phyloP scores from a whole-genome alignment of 805 yeast species.

The Debaryomyces hansenii region DNA sequence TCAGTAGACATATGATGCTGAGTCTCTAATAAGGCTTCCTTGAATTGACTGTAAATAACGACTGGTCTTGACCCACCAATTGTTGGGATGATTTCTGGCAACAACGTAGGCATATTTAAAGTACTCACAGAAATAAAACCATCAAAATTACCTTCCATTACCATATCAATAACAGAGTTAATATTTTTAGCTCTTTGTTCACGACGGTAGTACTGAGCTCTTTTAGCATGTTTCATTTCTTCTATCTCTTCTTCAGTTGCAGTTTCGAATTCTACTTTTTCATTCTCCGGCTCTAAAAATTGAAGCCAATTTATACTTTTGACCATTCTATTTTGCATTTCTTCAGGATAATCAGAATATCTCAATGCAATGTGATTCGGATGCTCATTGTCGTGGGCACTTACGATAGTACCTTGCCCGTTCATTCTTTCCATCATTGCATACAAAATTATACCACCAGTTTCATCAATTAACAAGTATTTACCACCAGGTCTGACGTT shows the following conservation, averaged over 20 bases:
- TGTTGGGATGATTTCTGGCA: slow-evolving; percentile 60
- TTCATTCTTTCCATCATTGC: slow-evolving; percentile 90
- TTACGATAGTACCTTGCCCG: slow-evolving; percentile 66
- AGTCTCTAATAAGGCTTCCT: slow-evolving; percentile 74
- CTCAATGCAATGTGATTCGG: slow-evolving; percentile 73
- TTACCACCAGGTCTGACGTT: slow-evolving; percentile 88
- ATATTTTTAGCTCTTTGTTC: slow-evolving; percentile 54
- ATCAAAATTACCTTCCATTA: slow-evolving; percentile 61
- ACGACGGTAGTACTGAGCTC: slow-evolving; percentile 67
- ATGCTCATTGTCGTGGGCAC: slow-evolving; percentile 92
- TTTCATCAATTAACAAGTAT: slow-evolving; percentile 86
- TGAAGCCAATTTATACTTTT: slow-evolving; percentile 77
- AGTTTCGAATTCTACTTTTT: slow-evolving; percentile 46
- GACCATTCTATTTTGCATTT: slow-evolving; percentile 53
- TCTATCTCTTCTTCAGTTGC: slow-evolving; percentile 52
- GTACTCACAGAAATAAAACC: slow-evolving; percentile 75
- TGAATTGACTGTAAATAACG: slow-evolving; percentile 77
- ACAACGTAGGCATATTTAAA: slow-evolving; percentile 62
- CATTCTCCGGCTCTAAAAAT: slow-evolving; percentile 73
- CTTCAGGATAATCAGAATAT: slow-evolving; percentile 63
- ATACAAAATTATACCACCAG: slow-evolving; percentile 87
- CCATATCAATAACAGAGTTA: slow-evolving; percentile 49
- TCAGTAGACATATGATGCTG: slow-evolving; percentile 70
- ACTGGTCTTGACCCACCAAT: slow-evolving; percentile 86
- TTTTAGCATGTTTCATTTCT: slow-evolving; percentile 57